Evolutionary conservation across 2,329 filamentous ascomycete species (phyloP), one percentile per base, ranked within the genome.

Genomic region (Microdochium paspali): DNA sequence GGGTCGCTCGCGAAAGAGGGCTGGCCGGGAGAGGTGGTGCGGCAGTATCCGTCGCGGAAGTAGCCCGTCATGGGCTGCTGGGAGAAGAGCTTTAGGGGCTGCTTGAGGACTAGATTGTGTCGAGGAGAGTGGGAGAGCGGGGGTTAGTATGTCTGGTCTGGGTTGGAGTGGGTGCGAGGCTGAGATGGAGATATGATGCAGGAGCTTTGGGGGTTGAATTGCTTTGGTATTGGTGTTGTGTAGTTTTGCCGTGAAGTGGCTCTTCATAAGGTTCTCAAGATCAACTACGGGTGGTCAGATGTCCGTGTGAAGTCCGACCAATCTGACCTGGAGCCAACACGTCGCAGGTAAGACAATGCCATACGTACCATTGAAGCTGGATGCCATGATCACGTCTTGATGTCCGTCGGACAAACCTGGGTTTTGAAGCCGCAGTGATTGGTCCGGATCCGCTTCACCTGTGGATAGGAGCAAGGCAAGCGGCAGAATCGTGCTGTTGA

Each of bases 21-120:
- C 24, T 83, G 66, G 25, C 73, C 71, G 58, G 83, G 80, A 59
- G 82, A 60, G 3, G 73, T 76, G 4, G 74, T 68, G 35, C 66
- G 61, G 64, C 80, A 83, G 62, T 80, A 82, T 20, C 79, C 80
- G 49, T 77, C 79, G 44, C 78, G 73, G 53, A 77, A 72, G 66
- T 73, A 82, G 46, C 80, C 80, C 1, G 79, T 82, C 57, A 77
- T 68, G 9, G 79, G 80, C 44, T 70, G 67, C 47, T 74, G 74
- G 30, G 72, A 77, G 65, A 81, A 79, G 26, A 76, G 65, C 24
- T 71, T 62, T 13, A 83, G 71, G n/a, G 77, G 78, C 49, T 77
- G 71, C 42, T 73, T 73, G 64, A 80, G 72, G 35, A 82, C 77
- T 77, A n/a, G 55, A 20, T 12, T 6, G 6, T 4, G 42, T n/a